Evolutionary conservation across 768 basidiomycete species (phyloP), one percentile per base, ranked within the genome.

Genomic region (Suillus sp.): DNA sequence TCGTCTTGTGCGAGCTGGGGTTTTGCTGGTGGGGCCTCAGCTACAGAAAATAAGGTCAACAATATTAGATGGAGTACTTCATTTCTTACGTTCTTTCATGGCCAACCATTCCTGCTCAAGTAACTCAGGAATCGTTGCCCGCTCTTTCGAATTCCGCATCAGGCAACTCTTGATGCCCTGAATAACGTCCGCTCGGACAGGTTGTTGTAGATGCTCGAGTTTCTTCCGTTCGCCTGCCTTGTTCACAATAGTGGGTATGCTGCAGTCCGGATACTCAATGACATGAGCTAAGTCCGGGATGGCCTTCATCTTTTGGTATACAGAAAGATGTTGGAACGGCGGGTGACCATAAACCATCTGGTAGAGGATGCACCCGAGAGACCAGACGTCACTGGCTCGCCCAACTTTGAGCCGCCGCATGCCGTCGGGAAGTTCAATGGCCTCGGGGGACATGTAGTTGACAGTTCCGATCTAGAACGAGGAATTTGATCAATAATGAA

Each of bases 361-460:
- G 78, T 99, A 98, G 37, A 99, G 82, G 71, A 99, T 99, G 75
- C 95, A 96, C 2, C 96, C 96, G 2, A 99, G 81, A 3, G 95
- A 97, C 96, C 96, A 99, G 47, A 99, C 93, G 74, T 99, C 96
- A 60, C 92, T 95, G 0, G 95, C 88, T 27, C 96, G 90, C 4
- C 96, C 97, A 59, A 99, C 95, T 81, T 96, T 97, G 63, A 96
- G 85, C 30, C 93, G 85, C 14, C 91, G 85, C 88, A 89, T 92
- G 48, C 90, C 93, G 62, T 92, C 93, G 4, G 89, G 89, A 25
- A 92, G 78, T 71, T 95, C 93, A 61, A 99, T 94, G 14, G 96
- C 94, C 76, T 99, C 96, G 0, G 96, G 96, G 60, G 94, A 95
- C 96, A 99, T 99, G 74, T 96, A 99, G 72, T 99, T 99, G 42